Conservation (phyloP, 495 filamentous ascomycete species). For the Aeminium ludgeri region DNA sequence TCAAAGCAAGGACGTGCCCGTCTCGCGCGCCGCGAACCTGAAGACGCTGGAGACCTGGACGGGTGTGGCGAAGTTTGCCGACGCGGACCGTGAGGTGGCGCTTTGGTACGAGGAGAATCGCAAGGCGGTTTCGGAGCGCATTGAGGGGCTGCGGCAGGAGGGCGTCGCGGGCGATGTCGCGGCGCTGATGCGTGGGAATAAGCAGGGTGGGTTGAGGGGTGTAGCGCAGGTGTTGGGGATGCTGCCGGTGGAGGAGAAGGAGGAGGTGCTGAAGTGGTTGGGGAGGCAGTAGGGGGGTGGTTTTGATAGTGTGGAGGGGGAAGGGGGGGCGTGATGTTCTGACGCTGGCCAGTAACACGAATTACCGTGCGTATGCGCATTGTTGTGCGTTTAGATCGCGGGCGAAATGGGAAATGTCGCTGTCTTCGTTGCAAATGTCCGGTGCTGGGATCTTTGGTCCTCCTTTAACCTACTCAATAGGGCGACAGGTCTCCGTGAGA, state of each 20-base stretch:
- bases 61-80: conserved; percentile 51
- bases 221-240: conserved; percentile 69
- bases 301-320: too few relatives aligned
- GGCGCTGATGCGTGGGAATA: conserved; percentile 52
- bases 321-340: too few relatives aligned
- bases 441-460: too few relatives aligned
- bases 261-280: conserved; percentile 58
- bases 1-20: conserved; percentile 21
- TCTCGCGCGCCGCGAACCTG: conserved; percentile 34
- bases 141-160: conserved; percentile 65
- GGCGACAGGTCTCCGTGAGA: too few relatives aligned
- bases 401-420: too few relatives aligned
- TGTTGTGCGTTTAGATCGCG: too few relatives aligned
- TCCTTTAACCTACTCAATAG: too few relatives aligned
- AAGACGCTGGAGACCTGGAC: conserved; percentile 62
- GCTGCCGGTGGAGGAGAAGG: conserved; percentile 73
- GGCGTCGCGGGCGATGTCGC: conserved; percentile 64
- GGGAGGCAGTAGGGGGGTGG: conserved; percentile 11
- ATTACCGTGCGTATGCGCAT: too few relatives aligned
- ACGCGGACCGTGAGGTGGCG: conserved; percentile 68
- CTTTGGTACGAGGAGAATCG: conserved; percentile 95
- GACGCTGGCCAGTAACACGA: too few relatives aligned
- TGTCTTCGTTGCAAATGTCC: too few relatives aligned
- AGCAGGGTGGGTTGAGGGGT: conserved; percentile 69
- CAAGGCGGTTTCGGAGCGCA: conserved; percentile 56